Evolutionary conservation across 306 rosid species (phyloP), one percentile per base, ranked within the genome.

Genomic region (Datisca glomerata): DNA sequence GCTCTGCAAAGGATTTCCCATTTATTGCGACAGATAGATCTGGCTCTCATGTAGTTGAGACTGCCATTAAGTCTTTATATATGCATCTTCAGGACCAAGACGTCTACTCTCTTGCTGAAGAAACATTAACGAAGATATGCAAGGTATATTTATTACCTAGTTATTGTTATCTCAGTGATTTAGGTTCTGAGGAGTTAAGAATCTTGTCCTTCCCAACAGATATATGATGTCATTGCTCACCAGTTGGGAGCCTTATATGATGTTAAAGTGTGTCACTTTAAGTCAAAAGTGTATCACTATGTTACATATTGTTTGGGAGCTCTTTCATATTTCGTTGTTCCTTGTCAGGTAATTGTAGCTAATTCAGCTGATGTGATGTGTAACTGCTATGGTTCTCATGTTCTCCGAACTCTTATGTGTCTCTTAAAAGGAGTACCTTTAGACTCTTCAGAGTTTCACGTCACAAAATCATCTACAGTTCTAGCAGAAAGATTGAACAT

Each of bases 31-130:
- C 68, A 86, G 98, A 89, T 54, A 68, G 80, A 46, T 74, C 93
- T 8, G 98, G 98, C 40, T 89, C 95, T 56, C 95, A 80, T 43
- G 95, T 89, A 6, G 98, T 79, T 12, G 86, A 89, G 71, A 53
- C 85, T 8, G 79, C 91, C 32, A 56, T 89, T 22, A 74, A 61
- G 60, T 72, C 91, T 45, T 61, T 83, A 15, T 51, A 79, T 12
- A 21, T 38, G 58, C 93, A 80, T 68, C 81, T 80, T 46, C 79
- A 77, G 41, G 61, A 77, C 13, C 7, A 60, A 0, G 79, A 76
- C 0, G 58, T 6, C 24, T 61, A 49, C 58, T 49, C 66, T 56
- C 47, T 59, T 38, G 37, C 75, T 2, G 84, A 83, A 63, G 91
- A 84, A 41, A 64, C 91, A 45, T 63, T 89, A 47, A 58, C 78